Percentiles rank a stretch among this genome's conserved stretches.
These are phyloP conservation scores for Saccharomycopsis sp. DNA, from an alignment of 805 yeast genomes.

Conservation along the genomic window DNA sequence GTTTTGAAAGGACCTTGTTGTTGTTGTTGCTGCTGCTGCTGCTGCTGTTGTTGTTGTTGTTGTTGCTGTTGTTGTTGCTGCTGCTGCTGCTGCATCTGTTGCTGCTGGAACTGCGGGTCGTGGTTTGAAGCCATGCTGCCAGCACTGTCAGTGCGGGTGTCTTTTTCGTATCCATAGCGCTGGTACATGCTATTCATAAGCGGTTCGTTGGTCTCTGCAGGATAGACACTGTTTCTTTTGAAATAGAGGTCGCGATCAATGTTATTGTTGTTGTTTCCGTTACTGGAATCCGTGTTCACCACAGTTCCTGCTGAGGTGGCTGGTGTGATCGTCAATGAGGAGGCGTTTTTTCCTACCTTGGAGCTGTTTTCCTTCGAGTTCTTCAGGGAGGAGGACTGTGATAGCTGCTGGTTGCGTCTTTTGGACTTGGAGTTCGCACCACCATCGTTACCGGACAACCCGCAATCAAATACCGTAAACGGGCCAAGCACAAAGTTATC, in stretches of 20 bases:
- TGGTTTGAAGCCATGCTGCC: conserved; percentile 1
- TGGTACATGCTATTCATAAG: background rate
- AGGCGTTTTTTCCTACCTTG: background rate
- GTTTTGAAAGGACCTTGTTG: conserved; percentile 9
- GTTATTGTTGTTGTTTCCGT: background rate
- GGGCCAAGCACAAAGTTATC: conserved; percentile 62
- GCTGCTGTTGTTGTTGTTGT: conserved; percentile 5
- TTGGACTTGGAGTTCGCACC: background rate
- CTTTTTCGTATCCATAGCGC: background rate
- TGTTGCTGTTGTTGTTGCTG: conserved; percentile 18
- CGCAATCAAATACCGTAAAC: conserved; percentile 61
- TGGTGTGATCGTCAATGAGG: background rate
- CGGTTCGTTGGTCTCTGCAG: conserved; percentile 1
- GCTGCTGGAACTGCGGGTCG: background rate
- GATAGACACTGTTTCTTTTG: background rate
- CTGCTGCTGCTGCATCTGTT: background rate
- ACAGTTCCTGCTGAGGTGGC: background rate
- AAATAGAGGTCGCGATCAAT: background rate
- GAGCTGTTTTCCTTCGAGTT: background rate
- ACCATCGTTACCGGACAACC: conserved; percentile 5
- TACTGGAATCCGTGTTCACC: background rate
- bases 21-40: conserved; percentile 10
- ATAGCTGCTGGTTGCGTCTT: background rate
- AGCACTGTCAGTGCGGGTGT: conserved; percentile 13
- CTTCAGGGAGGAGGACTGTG: background rate